A percentile compares a stretch with the other conserved stretches of the same genome.
phyloP scores from a whole-genome alignment of 192 early-diverging fungal species.

The Coemansia sp. region DNA sequence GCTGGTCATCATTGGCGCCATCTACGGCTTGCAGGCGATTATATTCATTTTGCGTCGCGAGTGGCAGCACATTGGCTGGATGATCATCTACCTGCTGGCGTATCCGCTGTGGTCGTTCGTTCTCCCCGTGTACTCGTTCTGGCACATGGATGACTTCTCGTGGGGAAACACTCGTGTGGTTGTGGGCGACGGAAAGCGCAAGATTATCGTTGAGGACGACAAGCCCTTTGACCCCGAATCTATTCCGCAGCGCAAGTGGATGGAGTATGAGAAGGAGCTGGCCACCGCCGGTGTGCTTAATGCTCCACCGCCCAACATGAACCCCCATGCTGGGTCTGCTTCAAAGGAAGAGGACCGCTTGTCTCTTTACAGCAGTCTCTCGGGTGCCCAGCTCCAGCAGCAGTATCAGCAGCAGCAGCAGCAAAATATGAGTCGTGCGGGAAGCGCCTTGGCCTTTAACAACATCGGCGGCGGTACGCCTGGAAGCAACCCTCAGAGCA shows the following conservation, averaged over 20 bases:
- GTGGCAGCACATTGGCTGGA: conserved; percentile 81
- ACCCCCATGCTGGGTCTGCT: conserved; percentile 27
- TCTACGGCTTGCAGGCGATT: conserved; percentile 89
- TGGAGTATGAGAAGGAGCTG: conserved; percentile 82
- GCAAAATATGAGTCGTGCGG: conserved; percentile 32
- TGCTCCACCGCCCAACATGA: conserved; percentile 46
- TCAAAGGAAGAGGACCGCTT: conserved; percentile 29
- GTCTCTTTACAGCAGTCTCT: conserved; percentile 37
- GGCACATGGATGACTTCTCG: conserved; percentile 98
- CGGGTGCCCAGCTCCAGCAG: conserved; percentile 22
- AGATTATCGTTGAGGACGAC: conserved; percentile 67
- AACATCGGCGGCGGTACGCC: conserved; percentile 10
- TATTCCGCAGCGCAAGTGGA: conserved; percentile 87
- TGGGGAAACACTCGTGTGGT: conserved; percentile 96
- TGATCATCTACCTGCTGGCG: conserved; percentile 83
- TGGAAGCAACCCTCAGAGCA: conserved; percentile 18
- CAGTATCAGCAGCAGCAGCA: background rate
- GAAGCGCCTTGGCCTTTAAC: conserved; percentile 40
- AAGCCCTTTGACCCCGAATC: conserved; percentile 84
- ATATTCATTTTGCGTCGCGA: conserved; percentile 78
- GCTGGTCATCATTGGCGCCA: conserved; percentile 73
- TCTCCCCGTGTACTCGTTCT: conserved; percentile 95
- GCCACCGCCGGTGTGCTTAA: conserved; percentile 50
- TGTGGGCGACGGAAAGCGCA: conserved; percentile 66
- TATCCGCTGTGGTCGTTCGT: conserved; percentile 89